Percentiles rank a stretch among this genome's conserved stretches.
These are phyloP conservation scores for Flueggea neowawraea DNA, from an alignment of 441 rosid species.

Conservation along the genomic window DNA sequence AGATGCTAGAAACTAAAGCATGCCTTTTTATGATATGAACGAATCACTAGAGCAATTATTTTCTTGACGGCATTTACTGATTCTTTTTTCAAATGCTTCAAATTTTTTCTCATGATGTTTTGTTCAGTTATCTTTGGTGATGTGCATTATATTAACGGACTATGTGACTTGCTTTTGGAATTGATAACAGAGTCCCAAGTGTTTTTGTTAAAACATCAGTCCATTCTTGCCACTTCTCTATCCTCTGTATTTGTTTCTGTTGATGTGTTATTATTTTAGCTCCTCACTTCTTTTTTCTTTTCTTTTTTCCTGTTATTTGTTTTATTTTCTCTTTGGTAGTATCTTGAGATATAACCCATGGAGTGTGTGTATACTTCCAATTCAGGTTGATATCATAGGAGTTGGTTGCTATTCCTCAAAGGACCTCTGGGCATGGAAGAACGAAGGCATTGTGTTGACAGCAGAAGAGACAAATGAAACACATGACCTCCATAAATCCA, in stretches of 20 bases:
- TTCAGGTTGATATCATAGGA: constrained; percentile 92
- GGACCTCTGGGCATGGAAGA: constrained; percentile 91
- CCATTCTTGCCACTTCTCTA: not conserved
- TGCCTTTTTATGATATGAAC: too few species aligned
- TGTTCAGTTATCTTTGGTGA: not conserved
- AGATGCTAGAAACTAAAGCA: not conserved
- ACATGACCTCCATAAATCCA: constrained; percentile 78
- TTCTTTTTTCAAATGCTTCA: too few species aligned
- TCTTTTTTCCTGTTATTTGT: not conserved
- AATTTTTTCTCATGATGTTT: not conserved
- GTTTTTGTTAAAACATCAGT: not conserved
- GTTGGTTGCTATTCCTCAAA: constrained; percentile 95
- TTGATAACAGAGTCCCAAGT: not conserved
- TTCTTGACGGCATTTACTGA: too few species aligned
- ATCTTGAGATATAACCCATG: not conserved
- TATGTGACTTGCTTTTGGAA: not conserved
- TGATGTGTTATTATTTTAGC: not conserved
- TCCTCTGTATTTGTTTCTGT: not conserved
- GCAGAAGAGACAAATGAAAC: constrained; percentile 72
- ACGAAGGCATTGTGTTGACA: constrained; percentile 76
- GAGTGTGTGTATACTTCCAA: not conserved
- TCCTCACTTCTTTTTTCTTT: not conserved
- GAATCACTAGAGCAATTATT: too few species aligned
- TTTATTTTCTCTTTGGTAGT: not conserved
- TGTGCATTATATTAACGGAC: not conserved